Percentiles rank a stretch among this genome's conserved stretches.
Conservation (phyloP, 768 basidiomycete species). For the Paxillus ammoniavirescens region DNA sequence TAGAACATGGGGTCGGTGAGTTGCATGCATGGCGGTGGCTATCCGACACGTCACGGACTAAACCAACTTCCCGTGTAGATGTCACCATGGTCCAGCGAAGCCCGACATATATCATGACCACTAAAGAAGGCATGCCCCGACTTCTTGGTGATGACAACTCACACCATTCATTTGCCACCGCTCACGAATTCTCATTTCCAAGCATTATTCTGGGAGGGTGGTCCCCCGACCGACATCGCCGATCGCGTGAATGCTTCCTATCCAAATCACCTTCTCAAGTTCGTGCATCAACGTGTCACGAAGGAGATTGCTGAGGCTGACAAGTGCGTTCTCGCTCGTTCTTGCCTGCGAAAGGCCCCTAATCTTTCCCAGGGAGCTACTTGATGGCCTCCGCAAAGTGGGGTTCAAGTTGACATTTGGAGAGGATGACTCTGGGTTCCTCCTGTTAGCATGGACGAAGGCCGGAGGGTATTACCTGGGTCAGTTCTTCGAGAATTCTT, state of each 20-base stretch:
- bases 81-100: conserved; percentile 51
- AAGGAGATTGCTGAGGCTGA: conserved; percentile 53
- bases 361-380: conserved; percentile 37
- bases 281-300: conserved; percentile 36
- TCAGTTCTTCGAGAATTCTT: conserved; percentile 15
- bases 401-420: conserved; percentile 60
- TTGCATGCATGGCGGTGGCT: background rate
- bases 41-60: background rate
- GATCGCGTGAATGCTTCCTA: conserved; percentile 53
- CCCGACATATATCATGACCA: conserved; percentile 53
- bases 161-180: conserved; percentile 13
- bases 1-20: conserved; percentile 44
- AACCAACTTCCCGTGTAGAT: conserved; percentile 25
- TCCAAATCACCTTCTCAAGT: conserved; percentile 32
- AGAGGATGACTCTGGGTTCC: conserved; percentile 49
- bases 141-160: conserved; percentile 9
- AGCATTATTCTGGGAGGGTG: conserved; percentile 44
- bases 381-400: conserved; percentile 52
- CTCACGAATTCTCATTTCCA: background rate
- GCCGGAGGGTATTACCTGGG: conserved; percentile 72
- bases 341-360: background rate
- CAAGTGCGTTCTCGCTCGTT: conserved; percentile 36
- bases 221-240: conserved; percentile 48
- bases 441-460: conserved; percentile 44
- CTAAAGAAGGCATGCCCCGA: conserved; percentile 37